Percentiles rank a stretch among this genome's conserved stretches.
Evolutionary conservation across 164 flowering plant species (phyloP).

Genomic region (Macadamia tetraphylla): DNA sequence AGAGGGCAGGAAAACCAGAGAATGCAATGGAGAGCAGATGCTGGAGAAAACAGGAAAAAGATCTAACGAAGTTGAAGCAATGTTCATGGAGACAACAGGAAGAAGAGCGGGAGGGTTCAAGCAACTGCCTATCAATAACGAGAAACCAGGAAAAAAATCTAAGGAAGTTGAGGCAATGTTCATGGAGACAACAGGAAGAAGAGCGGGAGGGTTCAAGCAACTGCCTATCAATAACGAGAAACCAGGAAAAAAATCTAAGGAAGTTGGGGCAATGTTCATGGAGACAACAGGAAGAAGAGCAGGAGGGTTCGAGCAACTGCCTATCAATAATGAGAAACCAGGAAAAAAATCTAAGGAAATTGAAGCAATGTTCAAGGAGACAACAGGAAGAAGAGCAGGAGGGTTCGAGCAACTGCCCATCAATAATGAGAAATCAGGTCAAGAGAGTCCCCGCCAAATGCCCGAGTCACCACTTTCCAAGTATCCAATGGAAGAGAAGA

Average conservation of each 20-base stretch:
- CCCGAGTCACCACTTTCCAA: constrained; percentile 14
- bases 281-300: constrained; percentile 9
- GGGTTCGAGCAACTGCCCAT: background rate
- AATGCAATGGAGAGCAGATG: constrained; percentile 10
- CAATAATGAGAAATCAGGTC: constrained; percentile 10
- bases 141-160: constrained; percentile 7
- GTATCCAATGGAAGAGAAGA: constrained; percentile 16
- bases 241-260: constrained; percentile 10
- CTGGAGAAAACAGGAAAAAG: constrained; percentile 11
- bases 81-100: constrained; percentile 1
- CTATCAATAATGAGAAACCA: background rate
- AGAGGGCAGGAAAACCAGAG: constrained; percentile 5
- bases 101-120: constrained; percentile 6
- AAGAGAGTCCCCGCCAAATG: constrained; percentile 2
- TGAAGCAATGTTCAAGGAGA: constrained; percentile 8
- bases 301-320: constrained; percentile 4
- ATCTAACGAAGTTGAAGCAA: constrained; percentile 18
- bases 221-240: background rate
- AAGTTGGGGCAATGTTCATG: constrained; percentile 11
- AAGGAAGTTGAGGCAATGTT: constrained; percentile 16
- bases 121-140: background rate
- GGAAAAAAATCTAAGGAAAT: constrained; percentile 15
- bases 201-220: constrained; percentile 3
- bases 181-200: constrained; percentile 7
- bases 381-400: constrained; percentile 8